phyloP scores from a whole-genome alignment of 768 basidiomycete genomes.

The Hypsizygus marmoreus region DNA sequence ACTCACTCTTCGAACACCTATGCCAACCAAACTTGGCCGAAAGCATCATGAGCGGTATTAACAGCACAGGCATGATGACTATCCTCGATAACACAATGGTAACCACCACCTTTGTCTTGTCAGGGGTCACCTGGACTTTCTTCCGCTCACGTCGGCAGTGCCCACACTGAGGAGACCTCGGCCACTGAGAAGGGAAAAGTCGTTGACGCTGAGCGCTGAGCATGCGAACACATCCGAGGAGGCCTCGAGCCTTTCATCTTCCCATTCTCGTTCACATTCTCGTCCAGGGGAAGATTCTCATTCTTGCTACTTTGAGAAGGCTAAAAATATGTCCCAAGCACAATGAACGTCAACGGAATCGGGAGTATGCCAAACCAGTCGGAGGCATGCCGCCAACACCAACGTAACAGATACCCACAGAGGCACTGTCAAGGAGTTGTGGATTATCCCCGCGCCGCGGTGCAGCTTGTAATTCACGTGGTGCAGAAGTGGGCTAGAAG shows the following conservation, averaged over 20 bases:
- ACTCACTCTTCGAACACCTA: conserved; percentile 77
- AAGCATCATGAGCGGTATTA: conserved; percentile 76
- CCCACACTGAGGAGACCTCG: too few relatives aligned
- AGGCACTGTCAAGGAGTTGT: conserved; percentile 86
- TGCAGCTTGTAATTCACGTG: conserved; percentile 26
- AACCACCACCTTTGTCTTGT: conserved; percentile 84
- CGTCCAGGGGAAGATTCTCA: too few relatives aligned
- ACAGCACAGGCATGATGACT: conserved; percentile 77
- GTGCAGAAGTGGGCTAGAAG: conserved; percentile 16
- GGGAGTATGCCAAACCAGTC: conserved; percentile 72
- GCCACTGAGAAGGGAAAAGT: too few relatives aligned
- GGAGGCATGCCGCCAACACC: conserved; percentile 74
- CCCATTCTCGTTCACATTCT: too few relatives aligned
- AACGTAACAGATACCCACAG: conserved; percentile 79
- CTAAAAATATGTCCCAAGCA: conserved; percentile 94
- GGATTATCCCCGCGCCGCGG: conserved; percentile 42
- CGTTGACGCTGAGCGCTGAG: too few relatives aligned
- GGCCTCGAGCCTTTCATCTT: too few relatives aligned
- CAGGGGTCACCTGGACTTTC: too few relatives aligned
- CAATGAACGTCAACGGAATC: conserved; percentile 88
- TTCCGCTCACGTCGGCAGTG: too few relatives aligned
- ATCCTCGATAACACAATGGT: conserved; percentile 84
- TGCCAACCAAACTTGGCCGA: conserved; percentile 61
- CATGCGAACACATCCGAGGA: too few relatives aligned
- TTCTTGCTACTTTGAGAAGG: too few relatives aligned